Evolutionary conservation across 352 stramenopile genomes (phyloP).

Genomic region (Salisapilia sapeloensis): DNA sequence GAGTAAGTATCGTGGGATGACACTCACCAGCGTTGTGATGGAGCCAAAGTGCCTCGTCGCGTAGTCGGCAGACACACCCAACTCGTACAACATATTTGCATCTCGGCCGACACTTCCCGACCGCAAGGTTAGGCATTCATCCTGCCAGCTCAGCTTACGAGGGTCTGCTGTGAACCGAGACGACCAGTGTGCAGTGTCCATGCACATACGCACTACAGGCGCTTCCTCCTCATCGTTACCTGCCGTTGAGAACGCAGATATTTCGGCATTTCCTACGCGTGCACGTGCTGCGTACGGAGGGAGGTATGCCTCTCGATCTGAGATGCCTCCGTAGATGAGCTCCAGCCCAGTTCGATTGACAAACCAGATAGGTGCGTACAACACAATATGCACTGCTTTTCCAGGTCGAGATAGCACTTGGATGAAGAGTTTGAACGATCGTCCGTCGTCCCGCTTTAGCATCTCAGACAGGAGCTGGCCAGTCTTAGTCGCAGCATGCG

Average conservation of each 20-base stretch:
- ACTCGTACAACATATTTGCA: slow-evolving; percentile 61
- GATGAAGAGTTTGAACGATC: slow-evolving; percentile 49
- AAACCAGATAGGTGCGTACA: slow-evolving; percentile 62
- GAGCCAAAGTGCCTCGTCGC: slow-evolving; percentile 66
- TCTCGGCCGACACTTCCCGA: slow-evolving; percentile 6
- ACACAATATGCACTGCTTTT: slow-evolving; percentile 21
- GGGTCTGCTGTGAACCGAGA: slow-evolving; percentile 54
- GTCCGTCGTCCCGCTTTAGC: slow-evolving; percentile 37
- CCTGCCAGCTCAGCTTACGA: slow-evolving; percentile 61
- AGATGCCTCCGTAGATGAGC: slow-evolving; percentile 49
- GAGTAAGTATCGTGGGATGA: slow-evolving; percentile 67
- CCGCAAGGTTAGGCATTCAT: slow-evolving; percentile 53
- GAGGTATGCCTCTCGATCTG: slow-evolving; percentile 39
- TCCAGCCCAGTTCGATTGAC: slow-evolving; percentile 69
- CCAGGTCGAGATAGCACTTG: slow-evolving; percentile 27
- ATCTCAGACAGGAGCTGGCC: slow-evolving; percentile 39
- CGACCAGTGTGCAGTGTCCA: slow-evolving; percentile 44
- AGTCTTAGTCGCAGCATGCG: slow-evolving; percentile 17
- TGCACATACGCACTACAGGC: slow-evolving; percentile 34
- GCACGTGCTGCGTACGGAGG: slow-evolving; percentile 27
- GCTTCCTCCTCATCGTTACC: slow-evolving; percentile 10
- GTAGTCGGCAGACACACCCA: slow-evolving; percentile 69
- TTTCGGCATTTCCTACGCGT: slow-evolving; percentile 60
- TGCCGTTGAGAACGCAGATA: slow-evolving; percentile 41
- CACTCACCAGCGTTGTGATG: slow-evolving; percentile 66